Evolutionary conservation across 2,329 filamentous ascomycete genomes (phyloP), one percentile per base, ranked within the genome.

Genomic region (Exophiala sp.): DNA sequence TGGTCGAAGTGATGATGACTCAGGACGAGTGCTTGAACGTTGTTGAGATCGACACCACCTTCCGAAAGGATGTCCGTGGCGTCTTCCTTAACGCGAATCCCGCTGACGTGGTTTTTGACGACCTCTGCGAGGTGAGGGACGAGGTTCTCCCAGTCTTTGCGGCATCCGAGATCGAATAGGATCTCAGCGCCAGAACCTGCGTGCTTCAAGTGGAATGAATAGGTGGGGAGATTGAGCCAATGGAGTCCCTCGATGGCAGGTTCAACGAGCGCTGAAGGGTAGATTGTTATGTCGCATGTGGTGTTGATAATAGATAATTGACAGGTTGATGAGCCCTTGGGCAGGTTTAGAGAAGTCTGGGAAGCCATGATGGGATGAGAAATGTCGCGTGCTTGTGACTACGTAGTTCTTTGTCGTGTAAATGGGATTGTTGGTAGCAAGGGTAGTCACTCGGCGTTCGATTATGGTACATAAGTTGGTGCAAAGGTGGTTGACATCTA

Each of bases 1-100:
- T 82, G 80, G 60, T 82, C 56, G 35, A 47, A 58, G 38, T 58
- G 56, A 21, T 63, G 61, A 45, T 68, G 67, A 58, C 72, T 20
- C 68, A 55, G 0, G 72, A 72, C 72, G 16, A 69, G 54, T 0
- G 72, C 73, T 12, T 62, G n/a, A 61, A 62, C 72, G n/a, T 68
- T 55, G 11, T 43, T 50, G 59, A 72, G 74, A 6, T 58, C 56
- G 18, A 60, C 52, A 12, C 56, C 57, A 18, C 63, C 60, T 1
- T 51, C 52, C 12, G 41, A 39, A 3, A 70, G 56, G 12, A 67
- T 65, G 8, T 66, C 63, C 1, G 57, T 54, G 3, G 66, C 63
- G 34, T 66, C 62, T 10, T 65, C 53, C 9, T 47, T 50, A 3
- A 65, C 61, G 33, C 59, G 42, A 12, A 65, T 56, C 48, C 36